Base-by-base conservation (phyloP, 768 basidiomycete species). In the Trametes coccinea region DNA sequence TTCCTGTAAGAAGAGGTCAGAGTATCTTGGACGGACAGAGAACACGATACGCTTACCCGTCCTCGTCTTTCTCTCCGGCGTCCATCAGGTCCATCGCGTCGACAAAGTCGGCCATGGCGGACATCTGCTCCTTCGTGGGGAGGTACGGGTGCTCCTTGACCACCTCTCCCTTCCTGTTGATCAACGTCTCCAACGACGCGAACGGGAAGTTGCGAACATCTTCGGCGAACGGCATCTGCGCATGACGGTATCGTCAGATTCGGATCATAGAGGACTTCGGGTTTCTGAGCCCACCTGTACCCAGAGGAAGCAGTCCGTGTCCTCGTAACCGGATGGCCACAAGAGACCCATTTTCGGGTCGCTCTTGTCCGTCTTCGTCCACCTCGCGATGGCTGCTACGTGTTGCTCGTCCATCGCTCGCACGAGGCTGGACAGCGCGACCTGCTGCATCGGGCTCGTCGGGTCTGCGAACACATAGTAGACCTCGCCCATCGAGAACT, bases 201-300 rank as follows among this genome's bases (percentile, higher is more conserved):
- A 99, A 98, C 9, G 84, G 86, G 73, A 92, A 93, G 65, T 86
- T 90, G 60, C 94, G 85, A 54, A 94, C 80, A 67, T 99, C 96
- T 71, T 99, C 96, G 2, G 93, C 93, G 70, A 97, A 98, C 0
- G 96, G 96, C 83, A 98, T 84, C 93, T 95, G 65, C 9, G 44
- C 41, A 57, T 1, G 22, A 1, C 51, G 22, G 45, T 48, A 46
- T 14, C 6, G 22, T 22, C 22, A 22, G 22, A 29, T 41, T 7
- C 54, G 0, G 29, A 14, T 31, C 34, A 13, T 34, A 33, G 9
- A 47, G 33, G 30, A 70, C 78, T 22, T 22, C 22, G 22, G 22
- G 22, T 0, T 22, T 22, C 22, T 22, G 22, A 1, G 22, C 22
- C 47, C 68, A 93, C 95, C 77, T 88, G 88, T 22, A 84, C 84